Percentiles rank a stretch among this genome's conserved stretches.
Conservation (phyloP, 805 yeast species). For the Dipodascus albidus region DNA sequence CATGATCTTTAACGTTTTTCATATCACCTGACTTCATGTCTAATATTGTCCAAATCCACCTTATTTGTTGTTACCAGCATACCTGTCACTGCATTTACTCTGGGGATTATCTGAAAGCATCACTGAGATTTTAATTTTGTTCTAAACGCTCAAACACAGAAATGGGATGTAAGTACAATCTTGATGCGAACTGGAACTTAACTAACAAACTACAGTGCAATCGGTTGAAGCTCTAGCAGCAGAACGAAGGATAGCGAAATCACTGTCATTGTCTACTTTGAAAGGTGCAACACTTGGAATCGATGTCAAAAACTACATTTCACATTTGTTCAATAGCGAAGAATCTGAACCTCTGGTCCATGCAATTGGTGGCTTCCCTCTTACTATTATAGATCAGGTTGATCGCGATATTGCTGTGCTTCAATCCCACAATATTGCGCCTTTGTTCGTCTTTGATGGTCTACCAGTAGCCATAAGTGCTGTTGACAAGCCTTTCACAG, state of each 20-base stretch:
- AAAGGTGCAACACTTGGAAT: conserved; percentile 65
- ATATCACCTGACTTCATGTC: no score
- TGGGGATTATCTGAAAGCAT: no score
- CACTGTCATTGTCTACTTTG: conserved; percentile 52
- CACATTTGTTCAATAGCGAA: conserved; percentile 38
- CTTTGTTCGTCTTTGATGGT: conserved; percentile 72
- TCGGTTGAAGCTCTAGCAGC: conserved; percentile 58
- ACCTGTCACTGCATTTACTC: no score
- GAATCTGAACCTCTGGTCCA: conserved; percentile 59
- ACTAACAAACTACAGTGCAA: conserved; percentile 26
- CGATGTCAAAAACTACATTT: conserved; percentile 70
- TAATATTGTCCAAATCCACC: no score
- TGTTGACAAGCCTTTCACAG: conserved; percentile 19
- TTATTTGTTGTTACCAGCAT: no score
- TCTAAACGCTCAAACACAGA: no score
- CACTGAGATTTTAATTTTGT: no score
- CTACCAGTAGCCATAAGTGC: conserved; percentile 29
- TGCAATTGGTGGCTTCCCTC: conserved; percentile 76
- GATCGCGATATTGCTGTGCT: conserved; percentile 54
- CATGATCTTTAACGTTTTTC: no score
- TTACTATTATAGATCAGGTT: conserved; percentile 42
- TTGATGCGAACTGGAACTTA: neutral
- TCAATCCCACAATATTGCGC: conserved; percentile 52
- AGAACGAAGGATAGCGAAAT: conserved; percentile 52
- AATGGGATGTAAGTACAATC: neutral